Evolutionary conservation across 1,284 basidiomycete genomes (phyloP), one percentile per base, ranked within the genome.

Genomic region (Fomitopsis pinicola): DNA sequence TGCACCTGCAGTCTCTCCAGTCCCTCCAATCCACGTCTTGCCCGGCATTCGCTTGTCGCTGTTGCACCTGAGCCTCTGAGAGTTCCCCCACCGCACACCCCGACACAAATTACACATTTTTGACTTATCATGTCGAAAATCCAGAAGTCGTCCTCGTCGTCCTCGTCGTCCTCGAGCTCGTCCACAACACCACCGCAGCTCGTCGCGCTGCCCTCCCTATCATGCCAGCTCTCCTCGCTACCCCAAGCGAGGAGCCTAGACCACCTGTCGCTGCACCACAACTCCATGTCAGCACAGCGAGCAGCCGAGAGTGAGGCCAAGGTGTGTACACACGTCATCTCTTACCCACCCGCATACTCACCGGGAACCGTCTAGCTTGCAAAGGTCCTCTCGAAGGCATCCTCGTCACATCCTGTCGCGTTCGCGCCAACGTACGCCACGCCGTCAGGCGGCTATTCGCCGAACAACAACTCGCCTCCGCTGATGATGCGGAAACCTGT

Each of bases 301-400:
- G 82, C 83, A 38, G 82, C 84, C 19, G 84, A 89, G 72, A 88
- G 87, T 67, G 85, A 90, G 73, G 88, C 87, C 45, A 89, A 91
- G 82, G 89, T 89, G 60, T 64, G 76, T 66, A 56, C 10, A 19
- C 14, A 45, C 6, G 55, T 48, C 38, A 10, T 38, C 15, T 45
- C 26, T 3, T 26, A 9, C 14, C 50, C 30, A 42, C 35, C 38
- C 61, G 12, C 42, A 33, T 68, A 60, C 59, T 69, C 56, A 66
- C 57, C 33, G 17, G 44, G 54, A 60, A 28, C 54, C 19, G 38
- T 35, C 38, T 65, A 74, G 73, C 62, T 74, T 58, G 64, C 68
- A 60, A 73, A 73, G 65, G 70, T 67, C 14, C 65, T 74, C 48
- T 72, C 71, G 48, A 73, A 71, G 62, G 66, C 68, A 7, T 58